Evolutionary conservation across 495 filamentous ascomycete genomes (phyloP), one percentile per base, ranked within the genome.

Genomic region (Trypethelium eluteriae): DNA sequence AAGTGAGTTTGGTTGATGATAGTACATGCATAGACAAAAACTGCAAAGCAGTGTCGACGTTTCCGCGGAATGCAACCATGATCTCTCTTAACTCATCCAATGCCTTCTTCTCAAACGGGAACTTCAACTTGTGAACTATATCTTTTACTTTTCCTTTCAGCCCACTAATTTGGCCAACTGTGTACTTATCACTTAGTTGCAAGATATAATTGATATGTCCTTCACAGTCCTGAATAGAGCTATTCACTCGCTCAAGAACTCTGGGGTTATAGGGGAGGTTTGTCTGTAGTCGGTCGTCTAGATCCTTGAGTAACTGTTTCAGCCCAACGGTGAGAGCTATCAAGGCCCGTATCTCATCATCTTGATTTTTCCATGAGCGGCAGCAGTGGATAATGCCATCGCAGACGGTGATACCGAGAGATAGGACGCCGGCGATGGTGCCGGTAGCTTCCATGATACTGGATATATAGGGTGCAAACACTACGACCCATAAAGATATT

Each of bases 11-110:
- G 36, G 14, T 34, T 59, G 32, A 9, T 7, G 32, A 35, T 34
- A 36, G 53, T 34, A 59, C 53, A 14, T 59, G 32, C 53, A 36
- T 59, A 4, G 53, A 59, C n/a, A 59, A 59, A 36, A 59, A 7
- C 53, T 59, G 53, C 32, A 59, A 59, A 59, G 53, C 53, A 59
- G 32, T 59, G 53, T 59, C 4, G 53, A 59, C 53, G 53, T 59
- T 59, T 14, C 53, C 53, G 36, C 53, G 53, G 14, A 59, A 59
- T 34, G 53, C 53, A 32, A 59, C 25, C 53, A 59, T 36, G 2
- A 59, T 39, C 53, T 59, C 53, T 59, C n/a, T 34, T 18, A 59
- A 2, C 36, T 59, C 53, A 59, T 59, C 53, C 1, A 59, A 18
- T 59, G 53, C 53, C 32, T 36, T 36, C 4, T 59, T 59, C 18